phyloP scores from a whole-genome alignment of 352 stramenopile genomes.

The Phytophthora citrophthora region DNA sequence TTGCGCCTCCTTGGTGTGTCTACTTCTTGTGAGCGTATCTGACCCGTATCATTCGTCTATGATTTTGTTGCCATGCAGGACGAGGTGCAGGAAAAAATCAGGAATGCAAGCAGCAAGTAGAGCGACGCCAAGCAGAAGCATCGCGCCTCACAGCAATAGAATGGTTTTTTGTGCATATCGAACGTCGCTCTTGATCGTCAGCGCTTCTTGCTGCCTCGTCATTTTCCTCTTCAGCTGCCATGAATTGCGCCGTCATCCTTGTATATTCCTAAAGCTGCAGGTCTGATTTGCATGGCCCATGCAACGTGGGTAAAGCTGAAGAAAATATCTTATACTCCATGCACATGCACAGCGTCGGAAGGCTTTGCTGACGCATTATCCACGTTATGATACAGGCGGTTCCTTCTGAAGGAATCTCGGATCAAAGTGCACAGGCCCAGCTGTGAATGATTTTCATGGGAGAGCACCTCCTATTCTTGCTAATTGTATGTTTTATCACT shows the following conservation, averaged over 20 bases:
- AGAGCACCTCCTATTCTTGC: slow-evolving; percentile 1
- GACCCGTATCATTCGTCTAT: slow-evolving; percentile 10
- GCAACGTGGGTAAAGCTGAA: not conserved
- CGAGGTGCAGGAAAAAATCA: slow-evolving; percentile 56
- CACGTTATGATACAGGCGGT: too few species aligned
- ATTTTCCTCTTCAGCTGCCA: slow-evolving; percentile 10
- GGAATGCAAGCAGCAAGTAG: slow-evolving; percentile 40
- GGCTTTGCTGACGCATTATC: too few species aligned
- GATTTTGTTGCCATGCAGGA: slow-evolving; percentile 35
- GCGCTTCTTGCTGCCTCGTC: not conserved
- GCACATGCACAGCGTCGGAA: slow-evolving; percentile 1
- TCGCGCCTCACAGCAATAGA: slow-evolving; percentile 32
- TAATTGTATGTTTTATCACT: slow-evolving; percentile 9
- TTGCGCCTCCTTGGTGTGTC: slow-evolving; percentile 18
- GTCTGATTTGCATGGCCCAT: not conserved
- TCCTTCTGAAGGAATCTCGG: not conserved
- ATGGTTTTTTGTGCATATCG: slow-evolving; percentile 42
- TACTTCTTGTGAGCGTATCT: slow-evolving; percentile 4
- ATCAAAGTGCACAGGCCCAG: slow-evolving; percentile 15
- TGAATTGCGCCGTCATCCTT: slow-evolving; percentile 6
- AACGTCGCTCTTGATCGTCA: slow-evolving; percentile 13
- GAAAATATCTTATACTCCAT: not conserved
- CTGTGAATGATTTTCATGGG: not conserved
- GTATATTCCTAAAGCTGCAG: too few species aligned
- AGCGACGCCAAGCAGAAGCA: slow-evolving; percentile 16